Conservation (phyloP, 208 protist genomes). For the Wallacemonas sp. region DNA sequence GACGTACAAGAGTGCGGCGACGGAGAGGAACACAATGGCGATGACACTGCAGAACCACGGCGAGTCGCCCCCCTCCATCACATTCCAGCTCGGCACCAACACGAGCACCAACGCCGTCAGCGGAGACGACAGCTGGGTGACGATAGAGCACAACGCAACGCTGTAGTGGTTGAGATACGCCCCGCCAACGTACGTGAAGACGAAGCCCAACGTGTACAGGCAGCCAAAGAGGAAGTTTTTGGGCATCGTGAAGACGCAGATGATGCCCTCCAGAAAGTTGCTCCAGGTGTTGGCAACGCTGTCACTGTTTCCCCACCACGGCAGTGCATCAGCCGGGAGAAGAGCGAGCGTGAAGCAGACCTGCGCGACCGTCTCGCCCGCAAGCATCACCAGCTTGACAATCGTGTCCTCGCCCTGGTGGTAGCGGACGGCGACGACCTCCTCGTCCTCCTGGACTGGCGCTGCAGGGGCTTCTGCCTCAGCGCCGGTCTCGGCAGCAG, state of each 20-base stretch:
- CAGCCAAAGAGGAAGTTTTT: conserved; percentile 72
- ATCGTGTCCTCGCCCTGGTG: conserved; percentile 72
- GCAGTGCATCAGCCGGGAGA: conserved; percentile 78
- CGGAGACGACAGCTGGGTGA: conserved; percentile 76
- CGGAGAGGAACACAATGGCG: conserved; percentile 57
- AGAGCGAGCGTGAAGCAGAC: conserved; percentile 57
- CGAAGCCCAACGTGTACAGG: conserved; percentile 77
- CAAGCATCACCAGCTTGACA: conserved; percentile 85
- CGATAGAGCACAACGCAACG: conserved; percentile 77
- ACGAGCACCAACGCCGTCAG: conserved; percentile 77
- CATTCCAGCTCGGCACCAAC: conserved; percentile 69
- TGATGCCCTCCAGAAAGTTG: conserved; percentile 70
- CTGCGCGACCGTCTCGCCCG: conserved; percentile 60
- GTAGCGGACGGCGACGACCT: conserved; percentile 36
- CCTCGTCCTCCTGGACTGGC: conserved; percentile 23
- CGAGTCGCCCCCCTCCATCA: conserved; percentile 46
- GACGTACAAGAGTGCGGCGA: conserved; percentile 68
- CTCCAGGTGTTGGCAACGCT: conserved; percentile 52
- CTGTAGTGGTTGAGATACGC: conserved; percentile 90
- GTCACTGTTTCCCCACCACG: conserved; percentile 73
- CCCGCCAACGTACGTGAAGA: conserved; percentile 72
- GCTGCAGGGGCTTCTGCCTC: conserved; percentile 1
- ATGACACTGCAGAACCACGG: conserved; percentile 74
- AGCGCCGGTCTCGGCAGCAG: not conserved
- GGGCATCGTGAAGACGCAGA: conserved; percentile 55